phyloP scores from a whole-genome alignment of 2,329 filamentous ascomycete genomes.

The Verticillium nubilum region DNA sequence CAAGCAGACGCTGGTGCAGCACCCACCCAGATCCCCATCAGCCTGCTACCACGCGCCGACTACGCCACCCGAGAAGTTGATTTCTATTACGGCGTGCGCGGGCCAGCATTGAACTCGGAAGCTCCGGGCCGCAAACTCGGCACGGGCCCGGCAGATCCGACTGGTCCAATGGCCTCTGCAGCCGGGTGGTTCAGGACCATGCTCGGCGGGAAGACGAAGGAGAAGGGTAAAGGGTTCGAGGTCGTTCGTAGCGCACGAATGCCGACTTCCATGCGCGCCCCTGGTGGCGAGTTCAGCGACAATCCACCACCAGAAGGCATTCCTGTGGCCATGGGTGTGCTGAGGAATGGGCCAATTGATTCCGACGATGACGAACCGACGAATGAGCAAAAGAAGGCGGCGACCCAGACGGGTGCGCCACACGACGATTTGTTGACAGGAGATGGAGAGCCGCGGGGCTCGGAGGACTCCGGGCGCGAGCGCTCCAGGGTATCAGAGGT shows the following conservation, averaged over 20 bases:
- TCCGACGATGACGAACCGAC: slow-evolving; percentile 51
- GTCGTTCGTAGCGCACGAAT: slow-evolving; percentile 88
- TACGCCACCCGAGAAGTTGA: slow-evolving; percentile 94
- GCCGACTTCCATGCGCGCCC: slow-evolving; percentile 65
- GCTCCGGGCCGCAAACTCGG: slow-evolving; percentile 78
- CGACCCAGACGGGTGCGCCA: slow-evolving; percentile 14
- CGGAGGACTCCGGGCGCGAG: slow-evolving; percentile 27
- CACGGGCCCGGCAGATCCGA: slow-evolving; percentile 92
- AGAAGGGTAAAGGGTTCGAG: slow-evolving; percentile 94
- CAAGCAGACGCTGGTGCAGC: slow-evolving; percentile 38
- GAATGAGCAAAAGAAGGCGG: slow-evolving; percentile 15
- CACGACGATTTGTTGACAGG: slow-evolving; percentile 36
- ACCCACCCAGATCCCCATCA: slow-evolving; percentile 34
- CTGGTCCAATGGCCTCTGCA: slow-evolving; percentile 82
- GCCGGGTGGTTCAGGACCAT: slow-evolving; percentile 82
- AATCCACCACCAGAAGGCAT: slow-evolving; percentile 64
- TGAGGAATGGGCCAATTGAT: slow-evolving; percentile 57
- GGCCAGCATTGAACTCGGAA: slow-evolving; percentile 78
- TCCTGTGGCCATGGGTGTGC: slow-evolving; percentile 56
- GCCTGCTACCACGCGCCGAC: slow-evolving; percentile 62
- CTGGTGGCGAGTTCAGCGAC: slow-evolving; percentile 51
- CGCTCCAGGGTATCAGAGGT: slow-evolving; percentile 21
- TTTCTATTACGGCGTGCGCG: slow-evolving; percentile 91
- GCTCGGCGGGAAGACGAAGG: slow-evolving; percentile 81
- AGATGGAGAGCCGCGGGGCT: slow-evolving; percentile 34